Conservation (phyloP, 768 basidiomycete species). For the Dacryopinax spathularia region DNA sequence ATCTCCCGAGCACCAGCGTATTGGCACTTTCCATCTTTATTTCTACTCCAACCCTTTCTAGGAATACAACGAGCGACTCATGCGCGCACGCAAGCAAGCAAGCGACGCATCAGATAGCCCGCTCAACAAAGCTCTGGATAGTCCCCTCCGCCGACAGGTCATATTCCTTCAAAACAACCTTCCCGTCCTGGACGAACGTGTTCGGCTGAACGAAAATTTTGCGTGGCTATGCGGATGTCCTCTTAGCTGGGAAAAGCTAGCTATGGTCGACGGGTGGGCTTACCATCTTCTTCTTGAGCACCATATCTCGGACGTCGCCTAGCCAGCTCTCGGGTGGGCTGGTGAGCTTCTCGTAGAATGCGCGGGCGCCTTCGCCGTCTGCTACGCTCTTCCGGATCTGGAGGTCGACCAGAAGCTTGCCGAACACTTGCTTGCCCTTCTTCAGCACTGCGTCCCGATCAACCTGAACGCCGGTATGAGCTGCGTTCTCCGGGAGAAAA, state of each 20-base stretch:
- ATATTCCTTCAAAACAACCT: conserved; percentile 68
- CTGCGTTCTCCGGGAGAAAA: too few species aligned
- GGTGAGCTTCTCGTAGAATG: conserved; percentile 68
- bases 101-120: conserved; percentile 36
- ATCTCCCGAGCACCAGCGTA: background rate
- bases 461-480: conserved; percentile 32
- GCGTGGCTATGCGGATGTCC: conserved; percentile 40
- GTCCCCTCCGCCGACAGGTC: conserved; percentile 55
- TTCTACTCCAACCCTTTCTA: background rate
- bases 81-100: background rate
- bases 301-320: conserved; percentile 59
- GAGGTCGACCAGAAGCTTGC: conserved; percentile 61
- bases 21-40: background rate
- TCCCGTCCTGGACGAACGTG: conserved; percentile 48
- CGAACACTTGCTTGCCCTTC: conserved; percentile 50
- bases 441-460: conserved; percentile 54
- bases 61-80: too few species aligned
- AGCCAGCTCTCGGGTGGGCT: conserved; percentile 58
- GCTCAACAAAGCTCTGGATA: conserved; percentile 72
- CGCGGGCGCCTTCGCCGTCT: conserved; percentile 63
- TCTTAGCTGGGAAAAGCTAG: background rate
- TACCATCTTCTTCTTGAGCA: conserved; percentile 65
- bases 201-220: conserved; percentile 75
- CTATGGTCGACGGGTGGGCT: conserved; percentile 15
- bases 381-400: conserved; percentile 79